phyloP scores from a whole-genome alignment of 352 stramenopile genomes.

The Phytophthora kernoviae region DNA sequence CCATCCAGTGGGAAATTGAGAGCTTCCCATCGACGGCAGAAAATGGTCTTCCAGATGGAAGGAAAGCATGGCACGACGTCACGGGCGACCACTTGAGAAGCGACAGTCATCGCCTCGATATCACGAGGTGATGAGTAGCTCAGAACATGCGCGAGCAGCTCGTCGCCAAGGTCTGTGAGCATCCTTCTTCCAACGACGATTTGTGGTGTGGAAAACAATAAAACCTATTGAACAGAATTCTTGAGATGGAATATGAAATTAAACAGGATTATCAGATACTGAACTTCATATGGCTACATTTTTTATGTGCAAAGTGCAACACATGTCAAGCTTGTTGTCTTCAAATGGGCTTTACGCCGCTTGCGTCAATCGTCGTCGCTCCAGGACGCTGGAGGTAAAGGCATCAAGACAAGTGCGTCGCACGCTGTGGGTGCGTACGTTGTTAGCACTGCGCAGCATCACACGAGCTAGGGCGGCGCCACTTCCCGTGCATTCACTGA shows the following conservation, averaged over 20 bases:
- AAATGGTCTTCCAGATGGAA: constrained; percentile 63
- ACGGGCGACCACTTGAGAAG: constrained; percentile 43
- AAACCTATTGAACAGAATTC: too few species aligned
- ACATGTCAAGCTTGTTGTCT: neutral
- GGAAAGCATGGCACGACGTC: constrained; percentile 59
- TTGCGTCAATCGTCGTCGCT: constrained; percentile 10
- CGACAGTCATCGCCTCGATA: constrained; percentile 61
- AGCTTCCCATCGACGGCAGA: constrained; percentile 57
- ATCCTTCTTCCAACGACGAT: constrained; percentile 11
- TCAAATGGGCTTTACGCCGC: neutral
- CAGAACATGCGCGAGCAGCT: constrained; percentile 56
- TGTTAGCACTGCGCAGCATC: constrained; percentile 22
- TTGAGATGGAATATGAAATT: constrained; percentile 21
- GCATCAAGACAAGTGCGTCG: constrained; percentile 28
- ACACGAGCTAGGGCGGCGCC: constrained; percentile 16
- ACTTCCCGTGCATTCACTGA: constrained; percentile 38
- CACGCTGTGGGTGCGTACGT: constrained; percentile 6
- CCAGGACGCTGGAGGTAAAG: constrained; percentile 26
- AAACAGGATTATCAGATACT: constrained; percentile 23
- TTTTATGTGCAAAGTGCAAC: neutral
- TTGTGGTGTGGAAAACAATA: too few species aligned
- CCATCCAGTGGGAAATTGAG: constrained; percentile 63
- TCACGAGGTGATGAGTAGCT: constrained; percentile 48
- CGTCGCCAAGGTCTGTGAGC: constrained; percentile 47
- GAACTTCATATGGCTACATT: constrained; percentile 19